Conservation (phyloP, 2,329 filamentous ascomycete genomes). For the Beauveria medogensis region DNA sequence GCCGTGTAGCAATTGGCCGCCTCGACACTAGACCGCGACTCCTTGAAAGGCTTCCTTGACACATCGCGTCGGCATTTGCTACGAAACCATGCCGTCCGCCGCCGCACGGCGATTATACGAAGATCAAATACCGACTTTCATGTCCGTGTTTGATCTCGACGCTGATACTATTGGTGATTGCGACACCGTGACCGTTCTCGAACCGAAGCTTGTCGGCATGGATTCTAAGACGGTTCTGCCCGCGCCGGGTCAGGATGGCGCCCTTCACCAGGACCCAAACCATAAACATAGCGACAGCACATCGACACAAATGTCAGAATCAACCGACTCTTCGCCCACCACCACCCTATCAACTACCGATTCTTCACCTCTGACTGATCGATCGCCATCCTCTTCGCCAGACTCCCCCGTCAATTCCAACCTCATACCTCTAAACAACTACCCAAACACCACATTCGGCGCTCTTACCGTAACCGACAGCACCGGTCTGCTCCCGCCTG, state of each 20-base stretch:
- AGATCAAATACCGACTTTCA: conserved; percentile 67
- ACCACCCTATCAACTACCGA: conserved; percentile 90
- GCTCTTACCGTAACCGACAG: conserved; percentile 20
- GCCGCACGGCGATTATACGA: conserved; percentile 54
- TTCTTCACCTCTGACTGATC: conserved; percentile 81
- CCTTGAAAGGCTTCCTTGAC: background rate
- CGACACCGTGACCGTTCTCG: conserved; percentile 45
- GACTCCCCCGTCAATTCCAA: conserved; percentile 76
- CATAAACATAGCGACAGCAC: conserved; percentile 70
- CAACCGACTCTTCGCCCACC: conserved; percentile 88
- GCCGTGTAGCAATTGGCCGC: background rate
- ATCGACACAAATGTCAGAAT: conserved; percentile 72
- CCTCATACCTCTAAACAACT: conserved; percentile 62
- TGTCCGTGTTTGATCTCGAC: conserved; percentile 66
- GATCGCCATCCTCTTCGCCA: conserved; percentile 84
- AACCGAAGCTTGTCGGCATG: conserved; percentile 44
- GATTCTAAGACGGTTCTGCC: conserved; percentile 32
- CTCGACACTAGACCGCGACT: background rate
- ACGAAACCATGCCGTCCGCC: conserved; percentile 51
- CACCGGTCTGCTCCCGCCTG: conserved; percentile 33
- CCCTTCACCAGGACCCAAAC: conserved; percentile 37
- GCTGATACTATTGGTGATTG: conserved; percentile 45
- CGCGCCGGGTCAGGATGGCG: conserved; percentile 28
- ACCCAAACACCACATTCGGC: conserved; percentile 52
- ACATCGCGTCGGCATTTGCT: conserved; percentile 1